phyloP scores from a whole-genome alignment of 805 yeast genomes.

The Teunomyces panamensis region DNA sequence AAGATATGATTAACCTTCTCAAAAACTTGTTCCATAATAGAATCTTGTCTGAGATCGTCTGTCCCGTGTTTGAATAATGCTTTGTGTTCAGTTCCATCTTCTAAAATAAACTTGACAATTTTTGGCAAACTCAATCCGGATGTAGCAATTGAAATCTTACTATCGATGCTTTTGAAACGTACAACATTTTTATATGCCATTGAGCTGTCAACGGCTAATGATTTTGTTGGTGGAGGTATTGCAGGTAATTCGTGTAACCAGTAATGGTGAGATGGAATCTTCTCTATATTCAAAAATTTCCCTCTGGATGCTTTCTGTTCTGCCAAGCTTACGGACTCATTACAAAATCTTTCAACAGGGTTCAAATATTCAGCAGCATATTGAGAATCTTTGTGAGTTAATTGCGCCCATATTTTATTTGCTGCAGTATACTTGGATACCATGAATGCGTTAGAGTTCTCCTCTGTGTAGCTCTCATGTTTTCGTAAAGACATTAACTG shows the following conservation, averaged over 20 bases:
- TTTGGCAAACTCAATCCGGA: constrained; percentile 90
- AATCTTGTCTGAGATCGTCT: constrained; percentile 93
- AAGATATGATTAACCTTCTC: constrained; percentile 75
- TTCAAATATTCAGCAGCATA: constrained; percentile 30
- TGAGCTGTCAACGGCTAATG: constrained; percentile 40
- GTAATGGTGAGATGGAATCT: constrained; percentile 37
- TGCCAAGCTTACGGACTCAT: constrained; percentile 51
- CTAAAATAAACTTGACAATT: constrained; percentile 52
- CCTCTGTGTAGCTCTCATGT: constrained; percentile 34
- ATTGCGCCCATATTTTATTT: constrained; percentile 40
- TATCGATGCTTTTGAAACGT: constrained; percentile 43
- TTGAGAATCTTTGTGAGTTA: constrained; percentile 23
- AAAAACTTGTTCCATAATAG: constrained; percentile 97
- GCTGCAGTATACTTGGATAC: constrained; percentile 51
- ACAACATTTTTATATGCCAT: constrained; percentile 49
- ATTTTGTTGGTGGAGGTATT: constrained; percentile 68
- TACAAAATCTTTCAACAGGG: constrained; percentile 51
- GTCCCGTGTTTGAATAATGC: constrained; percentile 79
- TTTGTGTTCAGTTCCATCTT: constrained; percentile 57
- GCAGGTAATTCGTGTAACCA: constrained; percentile 47
- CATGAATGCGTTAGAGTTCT: constrained; percentile 31
- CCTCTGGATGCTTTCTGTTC: constrained; percentile 40
- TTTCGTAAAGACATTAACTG: constrained; percentile 55
- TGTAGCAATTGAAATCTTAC: constrained; percentile 56
- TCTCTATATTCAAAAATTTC: constrained; percentile 27